Percentiles rank a stretch among this genome's conserved stretches.
phyloP scores from a whole-genome alignment of 257 asterid genomes.

The Solanum megistacrolobum region DNA sequence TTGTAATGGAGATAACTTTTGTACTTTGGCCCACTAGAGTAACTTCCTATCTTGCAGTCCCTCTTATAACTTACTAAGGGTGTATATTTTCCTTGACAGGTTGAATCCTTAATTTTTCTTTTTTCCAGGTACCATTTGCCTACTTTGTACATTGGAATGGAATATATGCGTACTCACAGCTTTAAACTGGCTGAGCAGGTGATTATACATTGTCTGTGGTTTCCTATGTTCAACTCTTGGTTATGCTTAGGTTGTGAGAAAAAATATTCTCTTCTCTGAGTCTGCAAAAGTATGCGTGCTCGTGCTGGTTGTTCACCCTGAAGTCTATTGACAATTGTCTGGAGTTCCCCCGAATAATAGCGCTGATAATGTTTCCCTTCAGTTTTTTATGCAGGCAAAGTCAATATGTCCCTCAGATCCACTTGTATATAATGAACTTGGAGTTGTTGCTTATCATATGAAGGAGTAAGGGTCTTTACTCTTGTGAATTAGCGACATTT shows the following conservation, averaged over 20 bases:
- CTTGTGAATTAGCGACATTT: not conserved
- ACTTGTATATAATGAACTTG: constrained; percentile 94
- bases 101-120: constrained; percentile 21
- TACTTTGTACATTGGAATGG: constrained; percentile 92
- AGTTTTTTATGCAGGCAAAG: constrained; percentile 98
- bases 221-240: not conserved
- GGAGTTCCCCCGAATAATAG: not conserved
- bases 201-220: constrained; percentile 1
- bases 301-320: constrained; percentile 1
- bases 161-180: constrained; percentile 97
- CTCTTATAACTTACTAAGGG: constrained; percentile 5
- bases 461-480: constrained; percentile 64
- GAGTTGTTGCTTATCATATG: constrained; percentile 97
- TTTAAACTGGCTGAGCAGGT: constrained; percentile 99
- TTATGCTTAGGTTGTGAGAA: not conserved
- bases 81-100: constrained; percentile 12
- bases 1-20: not conserved
- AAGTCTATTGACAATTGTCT: constrained; percentile 11
- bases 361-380: constrained; percentile 18
- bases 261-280: not conserved
- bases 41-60: constrained; percentile 2
- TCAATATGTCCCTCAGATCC: constrained; percentile 84
- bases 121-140: constrained; percentile 94
- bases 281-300: not conserved
- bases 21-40: not conserved